Percentiles rank a stretch among this genome's conserved stretches.
These are phyloP conservation scores for Beauveria sp. DNA, from an alignment of 2,329 filamentous ascomycete genomes.

Conservation along the genomic window DNA sequence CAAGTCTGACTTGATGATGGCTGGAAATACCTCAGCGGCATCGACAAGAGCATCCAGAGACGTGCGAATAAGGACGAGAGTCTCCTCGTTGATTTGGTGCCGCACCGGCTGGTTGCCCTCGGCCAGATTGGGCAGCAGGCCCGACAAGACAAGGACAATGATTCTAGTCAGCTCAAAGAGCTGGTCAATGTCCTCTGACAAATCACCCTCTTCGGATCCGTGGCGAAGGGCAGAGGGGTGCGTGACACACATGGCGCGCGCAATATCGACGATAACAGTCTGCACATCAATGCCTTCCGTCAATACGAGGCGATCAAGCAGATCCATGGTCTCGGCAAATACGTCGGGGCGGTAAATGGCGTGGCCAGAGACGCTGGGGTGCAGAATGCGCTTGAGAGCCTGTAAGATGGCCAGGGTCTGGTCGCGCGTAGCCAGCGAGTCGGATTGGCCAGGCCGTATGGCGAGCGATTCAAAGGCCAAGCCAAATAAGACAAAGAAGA, in stretches of 20 bases:
- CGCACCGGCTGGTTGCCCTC: slow-evolving; percentile 59
- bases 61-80: slow-evolving; percentile 68
- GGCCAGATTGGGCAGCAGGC: slow-evolving; percentile 74
- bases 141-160: slow-evolving; percentile 86
- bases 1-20: slow-evolving; percentile 92
- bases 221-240: slow-evolving; percentile 73
- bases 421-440: slow-evolving; percentile 58
- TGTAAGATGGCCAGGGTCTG: slow-evolving; percentile 84
- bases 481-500: slow-evolving; percentile 97
- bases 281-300: slow-evolving; percentile 88
- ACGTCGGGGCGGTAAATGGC: slow-evolving; percentile 94
- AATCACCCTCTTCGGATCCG: slow-evolving; percentile 56
- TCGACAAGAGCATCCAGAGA: slow-evolving; percentile 86
- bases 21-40: slow-evolving; percentile 89
- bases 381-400: slow-evolving; percentile 88
- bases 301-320: slow-evolving; percentile 83
- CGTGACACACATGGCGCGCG: slow-evolving; percentile 78
- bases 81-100: slow-evolving; percentile 80
- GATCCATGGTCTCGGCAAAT: slow-evolving; percentile 94
- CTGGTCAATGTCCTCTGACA: slow-evolving; percentile 96
- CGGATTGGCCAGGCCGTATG: slow-evolving; percentile 53
- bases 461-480: slow-evolving; percentile 94
- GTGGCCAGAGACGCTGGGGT: slow-evolving; percentile 89
- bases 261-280: slow-evolving; percentile 87
- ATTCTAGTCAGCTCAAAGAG: slow-evolving; percentile 94